Conservation (phyloP, 352 stramenopile genomes). For the Lagenidium sp. region DNA sequence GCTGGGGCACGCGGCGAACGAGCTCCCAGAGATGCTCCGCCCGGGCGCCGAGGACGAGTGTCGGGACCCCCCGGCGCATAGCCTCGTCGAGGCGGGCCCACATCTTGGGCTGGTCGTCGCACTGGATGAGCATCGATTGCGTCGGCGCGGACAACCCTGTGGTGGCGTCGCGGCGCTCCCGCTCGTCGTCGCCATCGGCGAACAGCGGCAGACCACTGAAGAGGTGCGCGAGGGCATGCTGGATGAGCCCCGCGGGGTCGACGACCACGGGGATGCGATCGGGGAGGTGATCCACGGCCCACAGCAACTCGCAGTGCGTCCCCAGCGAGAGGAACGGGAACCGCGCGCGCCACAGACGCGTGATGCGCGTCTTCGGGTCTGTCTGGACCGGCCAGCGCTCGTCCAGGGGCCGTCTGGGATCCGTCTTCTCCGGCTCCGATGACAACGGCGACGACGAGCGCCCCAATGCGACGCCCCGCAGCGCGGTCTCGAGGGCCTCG, state of each 20-base stretch:
- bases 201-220: slow-evolving; percentile 36
- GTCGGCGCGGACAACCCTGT: too few species aligned
- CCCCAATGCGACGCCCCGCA: too few species aligned
- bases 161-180: slow-evolving; percentile 11
- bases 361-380: not conserved
- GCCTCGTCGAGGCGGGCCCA: slow-evolving; percentile 10
- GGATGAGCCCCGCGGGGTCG: slow-evolving; percentile 25
- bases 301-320: slow-evolving; percentile 7
- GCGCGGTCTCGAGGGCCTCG: too few species aligned
- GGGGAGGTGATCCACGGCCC: slow-evolving; percentile 16
- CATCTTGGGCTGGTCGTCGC: slow-evolving; percentile 14
- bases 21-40: slow-evolving; percentile 2
- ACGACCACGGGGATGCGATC: slow-evolving; percentile 36
- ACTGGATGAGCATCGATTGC: slow-evolving; percentile 13
- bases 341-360: slow-evolving; percentile 21
- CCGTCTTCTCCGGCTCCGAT: too few species aligned
- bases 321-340: slow-evolving; percentile 25
- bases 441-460: too few species aligned
- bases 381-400: not conserved
- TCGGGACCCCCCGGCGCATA: slow-evolving; percentile 4
- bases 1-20: not conserved
- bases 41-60: slow-evolving; percentile 7
- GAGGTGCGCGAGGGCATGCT: slow-evolving; percentile 34
- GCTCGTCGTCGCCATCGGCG: slow-evolving; percentile 7
- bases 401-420: too few species aligned